Evolutionary conservation across 345 rosid species (phyloP).

Genomic region (Salix purpurea): DNA sequence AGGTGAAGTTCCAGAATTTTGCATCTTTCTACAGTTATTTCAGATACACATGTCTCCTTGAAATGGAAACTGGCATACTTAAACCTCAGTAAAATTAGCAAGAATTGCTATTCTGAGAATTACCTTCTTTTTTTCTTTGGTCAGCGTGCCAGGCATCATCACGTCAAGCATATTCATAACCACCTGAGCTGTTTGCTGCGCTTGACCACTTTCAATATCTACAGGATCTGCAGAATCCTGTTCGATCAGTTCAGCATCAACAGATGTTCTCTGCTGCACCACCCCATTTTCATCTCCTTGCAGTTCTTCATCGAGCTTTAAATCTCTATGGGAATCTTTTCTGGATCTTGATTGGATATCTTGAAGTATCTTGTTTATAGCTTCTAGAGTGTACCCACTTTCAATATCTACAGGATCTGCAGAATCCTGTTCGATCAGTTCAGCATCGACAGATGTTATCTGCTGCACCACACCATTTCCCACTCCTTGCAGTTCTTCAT

Average conservation of each 20-base stretch:
- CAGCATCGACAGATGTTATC: constrained; percentile 35
- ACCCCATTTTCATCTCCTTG: constrained; percentile 26
- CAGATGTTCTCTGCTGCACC: constrained; percentile 31
- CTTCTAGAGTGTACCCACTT: constrained; percentile 43
- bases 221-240: constrained; percentile 35
- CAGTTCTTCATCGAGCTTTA: constrained; percentile 25
- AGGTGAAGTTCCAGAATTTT: neutral
- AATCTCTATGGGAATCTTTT: constrained; percentile 28
- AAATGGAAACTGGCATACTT: neutral
- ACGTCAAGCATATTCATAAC: constrained; percentile 82
- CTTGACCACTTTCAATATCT: constrained; percentile 59
- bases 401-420: constrained; percentile 42
- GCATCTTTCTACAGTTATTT: neutral
- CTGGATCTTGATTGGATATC: constrained; percentile 28
- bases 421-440: constrained; percentile 40
- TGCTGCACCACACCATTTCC: constrained; percentile 28
- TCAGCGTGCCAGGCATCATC: constrained; percentile 67
- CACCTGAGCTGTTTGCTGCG: constrained; percentile 64
- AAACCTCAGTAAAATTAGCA: neutral
- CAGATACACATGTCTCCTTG: neutral
- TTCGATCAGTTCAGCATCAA: constrained; percentile 38
- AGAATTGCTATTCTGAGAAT: constrained; percentile 9
- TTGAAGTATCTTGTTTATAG: constrained; percentile 28
- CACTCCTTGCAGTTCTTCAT: constrained; percentile 26
- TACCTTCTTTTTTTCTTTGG: constrained; percentile 80